These are phyloP conservation scores for Fusarium vanettenii DNA, from an alignment of 2,329 filamentous ascomycete species.

Conservation along the genomic window DNA sequence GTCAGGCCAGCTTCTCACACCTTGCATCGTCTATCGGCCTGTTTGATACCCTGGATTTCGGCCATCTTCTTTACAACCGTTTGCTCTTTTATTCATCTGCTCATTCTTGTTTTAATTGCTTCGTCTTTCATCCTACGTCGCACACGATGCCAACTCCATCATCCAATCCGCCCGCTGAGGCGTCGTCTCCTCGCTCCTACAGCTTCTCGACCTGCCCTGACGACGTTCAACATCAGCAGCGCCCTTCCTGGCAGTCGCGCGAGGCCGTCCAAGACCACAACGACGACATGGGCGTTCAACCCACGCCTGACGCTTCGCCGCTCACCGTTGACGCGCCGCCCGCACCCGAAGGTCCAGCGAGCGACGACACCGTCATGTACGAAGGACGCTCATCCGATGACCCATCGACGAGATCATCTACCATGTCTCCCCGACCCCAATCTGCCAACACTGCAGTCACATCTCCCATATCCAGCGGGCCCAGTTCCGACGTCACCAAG, in stretches of 20 bases:
- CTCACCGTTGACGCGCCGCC: constrained; percentile 32
- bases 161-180: constrained; percentile 53
- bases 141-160: constrained; percentile 60
- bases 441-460: constrained; percentile 48
- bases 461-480: constrained; percentile 47
- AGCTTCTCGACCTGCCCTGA: constrained; percentile 59
- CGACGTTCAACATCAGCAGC: constrained; percentile 48
- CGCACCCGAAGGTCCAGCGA: constrained; percentile 32
- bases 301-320: constrained; percentile 35
- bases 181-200: constrained; percentile 51
- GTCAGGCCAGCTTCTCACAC: constrained; percentile 21
- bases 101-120: constrained; percentile 19
- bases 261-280: constrained; percentile 30
- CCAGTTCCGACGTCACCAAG: constrained; percentile 51
- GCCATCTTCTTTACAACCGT: not conserved
- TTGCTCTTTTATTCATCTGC: constrained; percentile 5
- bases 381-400: constrained; percentile 43
- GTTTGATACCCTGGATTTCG: constrained; percentile 32
- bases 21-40: constrained; percentile 22
- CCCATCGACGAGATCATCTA: constrained; percentile 53
- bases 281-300: constrained; percentile 35
- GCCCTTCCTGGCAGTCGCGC: constrained; percentile 40
- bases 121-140: constrained; percentile 13
- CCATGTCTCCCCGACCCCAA: constrained; percentile 57
- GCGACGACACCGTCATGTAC: constrained; percentile 41